Base-by-base conservation (phyloP, 306 rosid genomes). In the Inga laurina region DNA sequence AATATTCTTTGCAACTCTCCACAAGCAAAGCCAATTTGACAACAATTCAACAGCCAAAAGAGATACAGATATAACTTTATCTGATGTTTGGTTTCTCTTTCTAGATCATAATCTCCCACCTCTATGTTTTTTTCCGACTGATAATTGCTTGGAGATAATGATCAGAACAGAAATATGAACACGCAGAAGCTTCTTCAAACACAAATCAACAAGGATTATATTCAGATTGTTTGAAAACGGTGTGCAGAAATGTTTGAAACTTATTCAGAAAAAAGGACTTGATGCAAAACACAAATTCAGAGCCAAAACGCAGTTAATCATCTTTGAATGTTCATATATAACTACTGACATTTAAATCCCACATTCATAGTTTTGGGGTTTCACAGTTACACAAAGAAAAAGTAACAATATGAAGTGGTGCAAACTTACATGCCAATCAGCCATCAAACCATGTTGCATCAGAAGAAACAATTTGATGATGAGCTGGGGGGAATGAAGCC, bases 401-500 rank as follows among this genome's bases (percentile, higher is more conserved):
- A 41, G 68, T 19, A 45, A 82, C 59, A 56, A 56, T 14, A n/a
- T 21, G 62, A 57, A 66, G 39, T 67, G n/a, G n/a, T 75, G 59
- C 44, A 51, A 76, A 80, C 90, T 88, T 85, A 82, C 90, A 66
- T 15, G 74, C 41, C 72, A 72, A 21, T 41, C 56, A 64, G 57
- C 62, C 69, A 79, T 66, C 54, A 54, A 83, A 82, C 70, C 46
- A 64, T n/a, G 65, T 14, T 39, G 81, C 75, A 76, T 4, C 32
- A 72, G 43, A 76, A 18, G 64, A 67, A 77, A 65, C 56, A 79
- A 85, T 4, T 81, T 43, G 48, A 45, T 51, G n/a, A 51, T 52
- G 75, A 83, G 97, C 49, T 93, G 86, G 87, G 97, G 95, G 98
- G 98, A 93, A 95, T 93, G 98, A 95, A 95, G 98, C 98, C 98